phyloP scores from a whole-genome alignment of 2,329 filamentous ascomycete species.

The Epichloe brachyelytri region DNA sequence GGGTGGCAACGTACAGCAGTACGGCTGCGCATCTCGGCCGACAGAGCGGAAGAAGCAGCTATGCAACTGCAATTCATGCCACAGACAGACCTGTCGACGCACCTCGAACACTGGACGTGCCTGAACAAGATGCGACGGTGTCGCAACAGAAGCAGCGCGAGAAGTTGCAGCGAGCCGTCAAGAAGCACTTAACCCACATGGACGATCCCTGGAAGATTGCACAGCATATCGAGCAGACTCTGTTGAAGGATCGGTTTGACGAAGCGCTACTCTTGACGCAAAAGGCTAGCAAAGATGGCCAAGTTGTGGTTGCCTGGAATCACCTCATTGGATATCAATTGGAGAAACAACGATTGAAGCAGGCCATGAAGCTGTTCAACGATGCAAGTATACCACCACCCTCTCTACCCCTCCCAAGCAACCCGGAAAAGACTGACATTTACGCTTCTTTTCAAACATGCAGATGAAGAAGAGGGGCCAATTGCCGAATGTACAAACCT shows the following conservation, averaged over 20 bases:
- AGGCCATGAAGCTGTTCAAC: conserved; percentile 74
- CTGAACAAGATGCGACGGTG: conserved; percentile 5
- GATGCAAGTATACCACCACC: conserved; percentile 44
- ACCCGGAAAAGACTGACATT: neutral
- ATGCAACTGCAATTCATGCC: conserved; percentile 7
- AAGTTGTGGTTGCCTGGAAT: conserved; percentile 77
- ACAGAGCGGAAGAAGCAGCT: conserved; percentile 4
- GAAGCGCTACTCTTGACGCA: conserved; percentile 58
- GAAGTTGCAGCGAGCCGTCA: conserved; percentile 25
- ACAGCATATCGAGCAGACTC: conserved; percentile 47
- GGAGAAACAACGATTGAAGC: conserved; percentile 42
- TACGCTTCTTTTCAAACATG: neutral
- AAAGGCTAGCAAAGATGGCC: conserved; percentile 49
- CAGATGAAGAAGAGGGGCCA: conserved; percentile 93
- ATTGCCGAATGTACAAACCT: conserved; percentile 69
- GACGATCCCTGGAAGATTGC: conserved; percentile 63
- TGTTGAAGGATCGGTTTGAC: conserved; percentile 46
- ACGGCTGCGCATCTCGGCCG: conserved; percentile 4
- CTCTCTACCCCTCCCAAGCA: neutral
- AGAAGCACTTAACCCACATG: conserved; percentile 48
- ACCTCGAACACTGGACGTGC: conserved; percentile 11
- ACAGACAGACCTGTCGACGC: conserved; percentile 9
- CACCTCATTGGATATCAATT: conserved; percentile 64
- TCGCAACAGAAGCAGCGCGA: conserved; percentile 12
- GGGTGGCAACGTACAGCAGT: conserved; percentile 6